Evolutionary conservation across 495 filamentous ascomycete species (phyloP).

Genomic region (Amphirosellinia nigrospora): DNA sequence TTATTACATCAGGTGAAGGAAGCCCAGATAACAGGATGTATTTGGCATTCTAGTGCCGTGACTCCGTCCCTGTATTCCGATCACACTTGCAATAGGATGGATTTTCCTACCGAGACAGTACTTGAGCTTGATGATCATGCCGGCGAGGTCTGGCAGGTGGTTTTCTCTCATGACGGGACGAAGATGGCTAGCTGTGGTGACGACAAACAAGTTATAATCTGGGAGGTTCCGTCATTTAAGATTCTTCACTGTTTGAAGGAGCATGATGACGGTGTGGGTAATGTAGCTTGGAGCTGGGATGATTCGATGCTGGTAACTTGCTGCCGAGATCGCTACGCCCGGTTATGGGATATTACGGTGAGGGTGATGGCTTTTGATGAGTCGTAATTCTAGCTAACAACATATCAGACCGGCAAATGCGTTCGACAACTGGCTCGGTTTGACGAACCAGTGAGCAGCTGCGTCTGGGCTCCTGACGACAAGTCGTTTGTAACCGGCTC

Average conservation of each 20-base stretch:
- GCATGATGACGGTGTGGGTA: constrained; percentile 69
- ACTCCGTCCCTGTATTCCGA: constrained; percentile 88
- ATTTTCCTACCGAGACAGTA: constrained; percentile 75
- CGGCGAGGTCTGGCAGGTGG: constrained; percentile 89
- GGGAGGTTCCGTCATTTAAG: constrained; percentile 74
- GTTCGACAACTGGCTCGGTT: constrained; percentile 70
- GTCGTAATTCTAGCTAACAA: constrained; percentile 23
- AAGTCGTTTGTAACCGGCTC: constrained; percentile 81
- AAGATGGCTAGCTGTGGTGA: constrained; percentile 82
- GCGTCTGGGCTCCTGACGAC: constrained; percentile 83
- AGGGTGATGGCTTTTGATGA: constrained; percentile 37
- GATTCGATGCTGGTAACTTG: constrained; percentile 84
- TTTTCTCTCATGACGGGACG: constrained; percentile 88
- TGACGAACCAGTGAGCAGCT: constrained; percentile 80
- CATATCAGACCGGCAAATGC: constrained; percentile 69
- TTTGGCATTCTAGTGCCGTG: constrained; percentile 84
- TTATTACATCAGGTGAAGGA: constrained; percentile 84
- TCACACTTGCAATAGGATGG: constrained; percentile 78
- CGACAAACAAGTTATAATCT: constrained; percentile 78
- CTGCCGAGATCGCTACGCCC: constrained; percentile 72
- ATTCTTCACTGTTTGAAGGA: constrained; percentile 68
- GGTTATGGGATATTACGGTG: constrained; percentile 81
- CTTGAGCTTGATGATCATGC: constrained; percentile 73
- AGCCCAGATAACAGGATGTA: constrained; percentile 78
- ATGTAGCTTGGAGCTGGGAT: constrained; percentile 91